Conservation (phyloP, 805 yeast genomes). For the Yarrowia keelungensis region DNA sequence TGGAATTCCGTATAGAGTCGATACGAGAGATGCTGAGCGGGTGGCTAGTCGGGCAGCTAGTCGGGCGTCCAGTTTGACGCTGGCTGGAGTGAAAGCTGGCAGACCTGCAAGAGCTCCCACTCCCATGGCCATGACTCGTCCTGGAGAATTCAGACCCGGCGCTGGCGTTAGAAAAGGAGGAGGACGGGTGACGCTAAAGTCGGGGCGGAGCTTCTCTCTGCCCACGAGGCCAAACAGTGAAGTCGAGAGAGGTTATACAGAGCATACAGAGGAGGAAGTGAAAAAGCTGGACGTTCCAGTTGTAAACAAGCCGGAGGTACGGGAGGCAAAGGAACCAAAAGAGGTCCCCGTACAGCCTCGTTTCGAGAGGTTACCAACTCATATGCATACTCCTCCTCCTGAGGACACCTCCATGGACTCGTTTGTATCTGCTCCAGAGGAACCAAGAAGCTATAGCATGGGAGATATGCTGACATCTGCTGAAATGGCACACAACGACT, state of each 20-base stretch:
- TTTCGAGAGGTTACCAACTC: neutral
- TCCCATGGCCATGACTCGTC: conserved; percentile 15
- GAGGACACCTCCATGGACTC: conserved; percentile 6
- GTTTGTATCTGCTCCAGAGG: neutral
- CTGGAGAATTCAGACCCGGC: conserved; percentile 4
- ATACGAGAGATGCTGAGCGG: neutral
- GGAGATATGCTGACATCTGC: conserved; percentile 4
- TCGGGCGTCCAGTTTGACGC: conserved; percentile 1
- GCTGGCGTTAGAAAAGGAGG: neutral
- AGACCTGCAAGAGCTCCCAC: conserved; percentile 5
- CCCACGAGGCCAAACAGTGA: neutral
- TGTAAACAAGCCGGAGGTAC: no score
- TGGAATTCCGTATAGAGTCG: conserved; percentile 7
- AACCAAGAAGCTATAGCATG: conserved; percentile 9
- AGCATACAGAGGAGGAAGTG: neutral
- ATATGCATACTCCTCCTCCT: neutral
- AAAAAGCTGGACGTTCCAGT: neutral
- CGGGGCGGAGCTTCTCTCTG: conserved; percentile 9
- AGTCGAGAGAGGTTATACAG: neutral
- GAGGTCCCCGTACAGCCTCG: no score
- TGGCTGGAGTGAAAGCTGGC: conserved; percentile 3
- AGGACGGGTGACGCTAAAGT: neutral
- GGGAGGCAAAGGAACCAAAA: no score
- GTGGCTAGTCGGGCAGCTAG: neutral
- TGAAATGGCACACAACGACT: neutral